Evolutionary conservation across 176 grass and related monocot genomes (phyloP).

Genomic region (Urochloa ruziziensis): DNA sequence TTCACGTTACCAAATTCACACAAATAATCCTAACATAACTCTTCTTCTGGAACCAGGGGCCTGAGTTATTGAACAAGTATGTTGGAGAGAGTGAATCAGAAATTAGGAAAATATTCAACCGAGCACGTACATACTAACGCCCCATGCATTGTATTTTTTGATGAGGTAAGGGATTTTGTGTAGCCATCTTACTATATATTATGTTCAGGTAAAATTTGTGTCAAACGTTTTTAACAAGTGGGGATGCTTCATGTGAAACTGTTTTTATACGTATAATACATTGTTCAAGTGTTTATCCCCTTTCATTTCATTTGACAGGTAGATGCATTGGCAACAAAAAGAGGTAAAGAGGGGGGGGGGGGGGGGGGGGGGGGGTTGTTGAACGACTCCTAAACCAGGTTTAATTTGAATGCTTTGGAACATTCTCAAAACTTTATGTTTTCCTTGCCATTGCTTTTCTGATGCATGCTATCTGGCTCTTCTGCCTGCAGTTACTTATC

Average conservation of each 20-base stretch:
- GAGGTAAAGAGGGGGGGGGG: constrained; percentile 85
- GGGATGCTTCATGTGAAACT: not conserved
- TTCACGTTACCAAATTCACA: not conserved
- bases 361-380: constrained; percentile 73
- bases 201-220: not conserved
- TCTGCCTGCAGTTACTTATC: constrained; percentile 56
- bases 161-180: constrained; percentile 59
- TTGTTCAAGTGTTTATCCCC: constrained; percentile 19
- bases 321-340: constrained; percentile 83
- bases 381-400: constrained; percentile 73
- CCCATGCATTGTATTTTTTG: constrained; percentile 87
- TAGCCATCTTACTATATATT: not conserved
- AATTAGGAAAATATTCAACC: constrained; percentile 81
- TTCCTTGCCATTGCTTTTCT: not conserved
- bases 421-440: not conserved
- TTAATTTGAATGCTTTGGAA: constrained; percentile 23
- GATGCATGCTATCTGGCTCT: not conserved
- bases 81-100: constrained; percentile 91
- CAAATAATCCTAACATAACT: not conserved
- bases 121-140: constrained; percentile 77
- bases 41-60: constrained; percentile 55
- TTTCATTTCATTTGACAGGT: constrained; percentile 51
- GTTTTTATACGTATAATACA: not conserved
- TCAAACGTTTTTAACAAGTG: not conserved
- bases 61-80: constrained; percentile 92